phyloP scores from a whole-genome alignment of 495 filamentous ascomycete genomes.

The Patellaria atrata region DNA sequence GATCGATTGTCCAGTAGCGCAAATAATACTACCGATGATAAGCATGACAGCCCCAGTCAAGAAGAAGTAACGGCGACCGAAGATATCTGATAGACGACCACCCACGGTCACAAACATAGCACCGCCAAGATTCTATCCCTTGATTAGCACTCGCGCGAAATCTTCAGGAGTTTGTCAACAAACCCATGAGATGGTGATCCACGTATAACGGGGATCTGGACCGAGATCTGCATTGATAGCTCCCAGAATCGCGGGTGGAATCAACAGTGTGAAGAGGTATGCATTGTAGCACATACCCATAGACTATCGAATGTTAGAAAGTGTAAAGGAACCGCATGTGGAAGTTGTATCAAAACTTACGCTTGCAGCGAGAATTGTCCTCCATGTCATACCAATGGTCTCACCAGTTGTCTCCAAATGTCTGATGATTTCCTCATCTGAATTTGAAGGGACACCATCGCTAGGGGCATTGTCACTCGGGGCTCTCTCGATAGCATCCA shows the following conservation, averaged over 20 bases:
- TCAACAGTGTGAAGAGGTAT: constrained; percentile 16
- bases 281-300: constrained; percentile 19
- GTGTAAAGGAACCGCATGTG: not conserved
- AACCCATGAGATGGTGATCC: constrained; percentile 20
- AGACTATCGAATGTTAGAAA: constrained; percentile 2
- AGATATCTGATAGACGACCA: constrained; percentile 16
- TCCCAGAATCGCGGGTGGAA: constrained; percentile 14
- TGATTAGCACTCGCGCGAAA: no score
- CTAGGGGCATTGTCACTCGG: no score
- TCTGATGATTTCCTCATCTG: constrained; percentile 12
- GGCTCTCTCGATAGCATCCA: constrained; percentile 11
- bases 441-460: no score
- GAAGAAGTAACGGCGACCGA: constrained; percentile 17
- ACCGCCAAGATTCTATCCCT: constrained; percentile 16
- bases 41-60: constrained; percentile 7
- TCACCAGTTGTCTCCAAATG: constrained; percentile 15
- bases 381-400: constrained; percentile 16
- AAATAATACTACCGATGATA: constrained; percentile 17
- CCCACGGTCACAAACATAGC: constrained; percentile 18
- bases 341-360: constrained; percentile 2
- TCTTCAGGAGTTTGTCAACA: no score
- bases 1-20: constrained; percentile 13
- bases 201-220: constrained; percentile 16
- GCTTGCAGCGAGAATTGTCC: constrained; percentile 11
- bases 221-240: constrained; percentile 17